Evolutionary conservation across 176 grass and related monocot species (phyloP).

Genomic region (Bothriochloa decipiens): DNA sequence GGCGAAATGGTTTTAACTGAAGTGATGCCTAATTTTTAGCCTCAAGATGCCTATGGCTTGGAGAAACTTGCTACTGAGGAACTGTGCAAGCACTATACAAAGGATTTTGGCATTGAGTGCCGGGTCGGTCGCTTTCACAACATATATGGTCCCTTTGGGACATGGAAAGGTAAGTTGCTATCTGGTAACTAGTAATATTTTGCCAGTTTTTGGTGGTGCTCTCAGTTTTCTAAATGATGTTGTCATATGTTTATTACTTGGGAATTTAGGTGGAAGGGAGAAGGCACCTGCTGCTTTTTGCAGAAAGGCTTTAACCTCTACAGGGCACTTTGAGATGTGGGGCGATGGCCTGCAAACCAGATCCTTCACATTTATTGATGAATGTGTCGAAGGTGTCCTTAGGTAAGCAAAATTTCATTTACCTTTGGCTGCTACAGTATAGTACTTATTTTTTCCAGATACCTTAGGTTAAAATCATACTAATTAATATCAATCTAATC

Average conservation of each 20-base stretch:
- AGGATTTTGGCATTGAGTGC: slow-evolving; percentile 94
- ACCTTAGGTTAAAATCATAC: slow-evolving; percentile 18
- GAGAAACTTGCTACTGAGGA: slow-evolving; percentile 96
- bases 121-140: slow-evolving; percentile 91
- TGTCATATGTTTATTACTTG: neutral
- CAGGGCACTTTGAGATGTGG: slow-evolving; percentile 85
- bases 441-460: neutral
- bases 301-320: slow-evolving; percentile 76
- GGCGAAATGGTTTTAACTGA: slow-evolving; percentile 10
- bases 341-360: slow-evolving; percentile 84
- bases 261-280: slow-evolving; percentile 69
- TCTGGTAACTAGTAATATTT: neutral
- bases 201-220: neutral
- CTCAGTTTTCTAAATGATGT: neutral
- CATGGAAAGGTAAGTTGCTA: slow-evolving; percentile 83
- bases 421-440: slow-evolving; percentile 1
- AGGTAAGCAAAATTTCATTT: slow-evolving; percentile 39
- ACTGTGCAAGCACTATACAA: slow-evolving; percentile 98
- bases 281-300: slow-evolving; percentile 95
- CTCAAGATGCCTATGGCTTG: slow-evolving; percentile 99
- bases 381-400: slow-evolving; percentile 71
- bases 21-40: slow-evolving; percentile 41
- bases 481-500: slow-evolving; percentile 11
- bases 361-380: slow-evolving; percentile 83
- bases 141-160: slow-evolving; percentile 97